Conservation (phyloP, 73 alveolate species). For the Diophrys sp. region DNA sequence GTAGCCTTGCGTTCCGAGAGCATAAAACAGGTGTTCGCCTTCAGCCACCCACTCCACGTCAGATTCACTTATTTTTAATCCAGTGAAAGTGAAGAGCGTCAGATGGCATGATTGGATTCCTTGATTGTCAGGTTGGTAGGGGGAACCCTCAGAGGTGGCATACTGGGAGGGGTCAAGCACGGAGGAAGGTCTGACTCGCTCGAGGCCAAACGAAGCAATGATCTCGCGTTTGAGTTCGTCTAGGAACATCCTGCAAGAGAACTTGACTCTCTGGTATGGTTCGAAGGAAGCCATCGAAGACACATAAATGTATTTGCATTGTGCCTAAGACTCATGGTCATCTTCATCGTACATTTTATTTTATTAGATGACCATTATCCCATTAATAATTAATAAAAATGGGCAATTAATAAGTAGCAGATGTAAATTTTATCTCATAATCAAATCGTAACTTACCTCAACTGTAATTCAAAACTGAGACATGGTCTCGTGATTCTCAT, state of each 20-base stretch:
- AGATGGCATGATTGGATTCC: background rate
- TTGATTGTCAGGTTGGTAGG: background rate
- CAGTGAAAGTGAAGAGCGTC: background rate
- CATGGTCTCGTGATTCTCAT: slow-evolving; percentile 86
- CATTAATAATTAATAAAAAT: too few relatives aligned
- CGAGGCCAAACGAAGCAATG: background rate
- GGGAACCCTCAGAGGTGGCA: background rate
- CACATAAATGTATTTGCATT: too few relatives aligned
- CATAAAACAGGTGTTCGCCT: background rate
- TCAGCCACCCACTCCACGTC: background rate
- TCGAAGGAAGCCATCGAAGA: too few relatives aligned
- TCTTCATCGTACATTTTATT: too few relatives aligned
- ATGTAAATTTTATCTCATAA: background rate
- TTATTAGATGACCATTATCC: too few relatives aligned
- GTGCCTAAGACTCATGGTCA: too few relatives aligned
- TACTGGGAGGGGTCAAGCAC: background rate
- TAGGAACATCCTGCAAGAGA: too few relatives aligned
- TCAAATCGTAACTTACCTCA: background rate
- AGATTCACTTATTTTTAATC: background rate
- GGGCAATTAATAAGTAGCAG: too few relatives aligned
- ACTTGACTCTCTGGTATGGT: too few relatives aligned
- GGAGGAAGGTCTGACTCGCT: background rate
- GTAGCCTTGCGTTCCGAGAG: too few relatives aligned
- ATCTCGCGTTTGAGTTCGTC: background rate
- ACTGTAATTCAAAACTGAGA: slow-evolving; percentile 13